Evolutionary conservation across 495 filamentous ascomycete species (phyloP), one percentile per base, ranked within the genome.

Genomic region (Articulospora tetracladia): DNA sequence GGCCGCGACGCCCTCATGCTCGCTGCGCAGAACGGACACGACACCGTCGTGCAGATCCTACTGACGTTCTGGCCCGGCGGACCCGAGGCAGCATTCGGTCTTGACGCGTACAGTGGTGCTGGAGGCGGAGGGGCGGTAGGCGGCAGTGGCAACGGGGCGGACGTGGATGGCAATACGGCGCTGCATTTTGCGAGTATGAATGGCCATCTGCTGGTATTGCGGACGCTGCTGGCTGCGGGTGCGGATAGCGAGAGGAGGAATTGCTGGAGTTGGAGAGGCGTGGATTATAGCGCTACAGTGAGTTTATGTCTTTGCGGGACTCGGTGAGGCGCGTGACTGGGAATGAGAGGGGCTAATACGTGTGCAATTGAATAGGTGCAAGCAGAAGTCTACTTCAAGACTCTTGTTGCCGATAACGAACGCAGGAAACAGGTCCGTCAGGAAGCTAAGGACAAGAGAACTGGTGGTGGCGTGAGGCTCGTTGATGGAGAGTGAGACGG

Each of bases 91-190:
- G 47, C 47, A 22, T 25, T 25, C 12, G 20, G 20, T 24, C 4
- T 50, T 3, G 20, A 12, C 12, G 47, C 8, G 6, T 12, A 22
- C 20, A 44, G 15, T 34, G 30, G 30, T 15, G 39, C 8, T 8
- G 39, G 39, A 15, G 28, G 25, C 15, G 50, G 25, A 17, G 50
- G 50, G 22, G n/a, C 15, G 22, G 48, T 15, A 10, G 19, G n/a
- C 22, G 28, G 25, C 15, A 17, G 17, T 26, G 28, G 50, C 7
- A 22, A 30, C 30, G 25, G 28, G 4, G 50, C 25, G 25, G 90
- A 95, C 69, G 62, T 72, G 12, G 76, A 84, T 22, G 90, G 90
- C 12, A 92, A 93, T 66, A 93, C 89, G 22, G 84, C 89, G 13
- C 77, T 94, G 56, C 91, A 95, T 73, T 85, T 81, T 70, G 78